Evolutionary conservation across 805 yeast species (phyloP).

Genomic region (Danielozyma ontarioensis): DNA sequence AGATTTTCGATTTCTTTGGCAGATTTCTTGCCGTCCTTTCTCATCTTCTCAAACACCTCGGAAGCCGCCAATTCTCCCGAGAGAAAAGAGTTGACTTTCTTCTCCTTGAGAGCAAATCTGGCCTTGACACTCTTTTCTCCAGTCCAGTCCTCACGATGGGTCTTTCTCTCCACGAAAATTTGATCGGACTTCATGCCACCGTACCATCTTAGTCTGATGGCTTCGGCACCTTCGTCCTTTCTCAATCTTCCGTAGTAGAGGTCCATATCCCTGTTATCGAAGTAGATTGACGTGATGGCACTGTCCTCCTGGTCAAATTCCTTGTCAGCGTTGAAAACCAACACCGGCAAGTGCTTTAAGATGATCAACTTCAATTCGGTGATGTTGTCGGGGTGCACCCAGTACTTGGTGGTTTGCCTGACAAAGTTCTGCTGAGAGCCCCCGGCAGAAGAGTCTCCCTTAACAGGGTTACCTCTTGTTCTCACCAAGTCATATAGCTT

Average conservation of each 20-base stretch:
- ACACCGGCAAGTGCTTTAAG: conserved; percentile 91
- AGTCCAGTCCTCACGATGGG: conserved; percentile 99
- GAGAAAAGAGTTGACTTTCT: conserved; percentile 79
- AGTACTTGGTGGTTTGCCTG: conserved; percentile 96
- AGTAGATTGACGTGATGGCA: conserved; percentile 95
- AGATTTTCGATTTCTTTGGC: conserved; percentile 83
- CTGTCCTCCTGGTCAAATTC: conserved; percentile 93
- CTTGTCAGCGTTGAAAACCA: conserved; percentile 93
- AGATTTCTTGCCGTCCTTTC: conserved; percentile 88
- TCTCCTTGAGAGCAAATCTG: conserved; percentile 88
- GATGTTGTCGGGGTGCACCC: conserved; percentile 99
- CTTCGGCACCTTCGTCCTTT: conserved; percentile 98
- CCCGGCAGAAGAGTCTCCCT: conserved; percentile 97
- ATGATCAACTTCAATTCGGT: conserved; percentile 92
- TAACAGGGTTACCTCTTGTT: conserved; percentile 91
- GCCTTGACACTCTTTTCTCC: conserved; percentile 99
- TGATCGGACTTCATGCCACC: conserved; percentile 95
- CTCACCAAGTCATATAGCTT: conserved; percentile 87
- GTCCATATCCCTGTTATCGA: conserved; percentile 85
- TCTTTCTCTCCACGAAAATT: conserved; percentile 93
- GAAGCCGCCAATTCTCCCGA: conserved; percentile 80
- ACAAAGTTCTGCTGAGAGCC: conserved; percentile 97
- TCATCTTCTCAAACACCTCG: conserved; percentile 87
- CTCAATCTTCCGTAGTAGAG: conserved; percentile 90
- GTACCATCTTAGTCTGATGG: conserved; percentile 97